Evolutionary conservation across 768 basidiomycete genomes (phyloP), one percentile per base, ranked within the genome.

Genomic region (Mycena pura): DNA sequence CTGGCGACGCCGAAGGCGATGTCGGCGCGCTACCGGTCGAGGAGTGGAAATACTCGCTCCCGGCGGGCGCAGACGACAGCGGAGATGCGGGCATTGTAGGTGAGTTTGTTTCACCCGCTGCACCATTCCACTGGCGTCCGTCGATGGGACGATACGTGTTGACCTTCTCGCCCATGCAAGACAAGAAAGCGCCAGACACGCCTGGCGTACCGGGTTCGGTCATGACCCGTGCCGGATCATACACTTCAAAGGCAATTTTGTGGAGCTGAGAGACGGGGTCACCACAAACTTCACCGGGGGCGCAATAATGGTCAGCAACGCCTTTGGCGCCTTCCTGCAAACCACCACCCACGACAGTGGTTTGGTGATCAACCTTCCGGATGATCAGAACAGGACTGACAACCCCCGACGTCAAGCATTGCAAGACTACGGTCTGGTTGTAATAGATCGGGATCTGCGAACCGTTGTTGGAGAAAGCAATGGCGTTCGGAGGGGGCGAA

Each of bases 231-330:
- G 77, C 79, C 10, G 83, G 77, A 68, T 94, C 93, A 65, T 86
- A 93, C 15, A 96, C 92, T 77, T 96, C 94, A 65, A 96, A 94
- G 1, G 94, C 94, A 63, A 97, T 90, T 80, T 96, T 97, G 80
- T 96, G 95, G 56, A 97, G 81, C 70, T 98, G 96, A 21, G 94
- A 95, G 40, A 99, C 95, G 14, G 95, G 91, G 69, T 98, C 96
- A 2, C 95, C 95, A 63, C 92, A 92, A 5, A 91, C 89, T 74
- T 98, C 96, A 24, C 93, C 93, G 6, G 87, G 85, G 1, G 86
- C 75, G 69, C 92, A 94, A 71, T 87, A 93, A 65, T 91, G 89
- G 70, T 95, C 91, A 17, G 91, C 87, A 29, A 93, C 87, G 51
- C 89, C 86, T 74, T 94, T 94, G 46, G 89, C 88, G 50, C 93